Percentiles rank a stretch among this genome's conserved stretches.
Evolutionary conservation across 129 eudicot genomes (phyloP).

Genomic region (Helianthus tuberosus): DNA sequence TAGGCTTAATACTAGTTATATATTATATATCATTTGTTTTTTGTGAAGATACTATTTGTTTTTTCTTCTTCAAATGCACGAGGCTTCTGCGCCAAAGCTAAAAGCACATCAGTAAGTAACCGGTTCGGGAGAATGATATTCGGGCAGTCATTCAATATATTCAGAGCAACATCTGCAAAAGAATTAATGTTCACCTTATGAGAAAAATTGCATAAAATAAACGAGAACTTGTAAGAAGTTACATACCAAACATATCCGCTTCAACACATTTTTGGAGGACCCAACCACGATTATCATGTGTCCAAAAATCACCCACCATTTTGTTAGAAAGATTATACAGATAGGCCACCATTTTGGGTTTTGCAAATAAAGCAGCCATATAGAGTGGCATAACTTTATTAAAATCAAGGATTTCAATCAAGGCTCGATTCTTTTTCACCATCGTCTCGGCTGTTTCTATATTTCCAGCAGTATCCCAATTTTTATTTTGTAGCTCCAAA

Average conservation of each 20-base stretch:
- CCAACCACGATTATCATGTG: constrained; percentile 7
- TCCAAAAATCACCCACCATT: background rate
- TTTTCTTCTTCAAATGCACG: constrained; percentile 6
- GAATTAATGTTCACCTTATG: background rate
- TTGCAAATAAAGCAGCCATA: constrained; percentile 39
- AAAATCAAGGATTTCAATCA: constrained; percentile 14
- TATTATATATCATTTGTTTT: no score
- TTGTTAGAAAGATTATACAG: background rate
- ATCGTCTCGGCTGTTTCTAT: constrained; percentile 18
- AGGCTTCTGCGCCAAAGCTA: constrained; percentile 37
- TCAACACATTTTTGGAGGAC: constrained; percentile 14
- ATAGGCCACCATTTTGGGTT: constrained; percentile 31
- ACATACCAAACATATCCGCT: background rate
- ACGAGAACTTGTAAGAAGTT: background rate
- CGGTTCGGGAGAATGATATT: background rate
- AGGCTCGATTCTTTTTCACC: background rate
- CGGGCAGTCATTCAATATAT: constrained; percentile 21
- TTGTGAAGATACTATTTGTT: background rate
- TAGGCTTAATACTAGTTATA: no score
- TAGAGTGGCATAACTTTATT: constrained; percentile 18
- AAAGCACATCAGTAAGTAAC: constrained; percentile 24
- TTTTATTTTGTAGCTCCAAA: constrained; percentile 29
- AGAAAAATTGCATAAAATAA: background rate
- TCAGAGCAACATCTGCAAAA: constrained; percentile 36
- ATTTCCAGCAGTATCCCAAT: constrained; percentile 28